Conservation (phyloP, 2,329 filamentous ascomycete species). For the Alternaria sp. region DNA sequence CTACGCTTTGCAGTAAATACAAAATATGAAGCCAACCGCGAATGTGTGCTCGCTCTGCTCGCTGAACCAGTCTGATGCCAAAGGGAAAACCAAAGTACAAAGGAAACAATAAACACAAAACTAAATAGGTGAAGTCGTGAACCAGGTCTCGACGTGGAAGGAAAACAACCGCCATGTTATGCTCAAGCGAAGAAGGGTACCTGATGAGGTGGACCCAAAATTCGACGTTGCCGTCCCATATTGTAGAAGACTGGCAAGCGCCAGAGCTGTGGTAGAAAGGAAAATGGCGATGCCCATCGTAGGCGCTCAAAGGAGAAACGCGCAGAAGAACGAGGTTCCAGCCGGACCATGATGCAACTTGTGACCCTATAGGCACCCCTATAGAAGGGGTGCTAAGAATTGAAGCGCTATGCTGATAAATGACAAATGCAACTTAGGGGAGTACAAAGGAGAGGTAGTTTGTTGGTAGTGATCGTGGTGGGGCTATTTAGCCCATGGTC, state of each 20-base stretch:
- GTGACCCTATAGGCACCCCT: constrained; percentile 38
- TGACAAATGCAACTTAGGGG: constrained; percentile 35
- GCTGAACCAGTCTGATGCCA: constrained; percentile 26
- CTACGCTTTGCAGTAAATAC: constrained; percentile 39
- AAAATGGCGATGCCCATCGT: constrained; percentile 32
- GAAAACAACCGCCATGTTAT: constrained; percentile 39
- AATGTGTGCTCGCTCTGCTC: constrained; percentile 30
- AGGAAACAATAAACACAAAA: constrained; percentile 19
- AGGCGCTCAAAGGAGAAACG: constrained; percentile 12
- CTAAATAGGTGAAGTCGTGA: constrained; percentile 20
- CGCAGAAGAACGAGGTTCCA: constrained; percentile 30
- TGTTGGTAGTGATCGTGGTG: constrained; percentile 11
- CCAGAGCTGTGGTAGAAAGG: constrained; percentile 26
- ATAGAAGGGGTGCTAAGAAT: constrained; percentile 28
- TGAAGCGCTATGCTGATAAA: constrained; percentile 44
- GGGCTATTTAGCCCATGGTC: constrained; percentile 26
- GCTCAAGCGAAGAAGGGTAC: constrained; percentile 32
- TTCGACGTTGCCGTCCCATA: constrained; percentile 43
- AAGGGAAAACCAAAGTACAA: constrained; percentile 12
- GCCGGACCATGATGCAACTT: constrained; percentile 43
- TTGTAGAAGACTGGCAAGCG: constrained; percentile 33
- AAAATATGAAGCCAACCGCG: constrained; percentile 29
- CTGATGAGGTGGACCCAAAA: constrained; percentile 14
- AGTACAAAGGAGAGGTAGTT: constrained; percentile 30
- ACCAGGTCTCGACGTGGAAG: constrained; percentile 19